These are phyloP conservation scores for Septoria linicola DNA, from an alignment of 2,329 filamentous ascomycete genomes.

Conservation along the genomic window DNA sequence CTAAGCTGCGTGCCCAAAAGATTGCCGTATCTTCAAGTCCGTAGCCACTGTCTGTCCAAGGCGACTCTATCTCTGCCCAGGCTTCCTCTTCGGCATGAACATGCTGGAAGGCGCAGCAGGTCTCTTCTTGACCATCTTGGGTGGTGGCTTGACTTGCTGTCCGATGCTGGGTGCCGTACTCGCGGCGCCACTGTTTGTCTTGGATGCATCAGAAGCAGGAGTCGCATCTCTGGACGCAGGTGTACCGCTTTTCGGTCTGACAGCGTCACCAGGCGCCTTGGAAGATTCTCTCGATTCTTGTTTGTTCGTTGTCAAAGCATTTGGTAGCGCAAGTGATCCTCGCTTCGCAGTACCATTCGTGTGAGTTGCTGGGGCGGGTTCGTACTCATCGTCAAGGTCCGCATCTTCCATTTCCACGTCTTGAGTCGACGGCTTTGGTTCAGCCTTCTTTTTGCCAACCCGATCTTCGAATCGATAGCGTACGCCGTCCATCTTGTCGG, in stretches of 20 bases:
- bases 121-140: slow-evolving; percentile 19
- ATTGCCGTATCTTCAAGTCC: neutral
- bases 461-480: slow-evolving; percentile 35
- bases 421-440: slow-evolving; percentile 7
- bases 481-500: slow-evolving; percentile 42
- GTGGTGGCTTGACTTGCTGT: slow-evolving; percentile 8
- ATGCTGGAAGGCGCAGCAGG: slow-evolving; percentile 8
- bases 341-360: neutral
- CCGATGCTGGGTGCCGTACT: neutral
- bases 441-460: slow-evolving; percentile 26
- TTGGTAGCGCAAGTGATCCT: neutral
- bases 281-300: neutral
- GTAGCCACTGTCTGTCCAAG: neutral
- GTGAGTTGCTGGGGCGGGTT: neutral
- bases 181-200: slow-evolving; percentile 2
- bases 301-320: neutral
- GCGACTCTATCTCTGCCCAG: slow-evolving; percentile 7
- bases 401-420: slow-evolving; percentile 39
- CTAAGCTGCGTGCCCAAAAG: neutral
- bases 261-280: neutral
- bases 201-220: slow-evolving; percentile 2
- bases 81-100: slow-evolving; percentile 23
- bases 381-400: slow-evolving; percentile 3
- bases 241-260: neutral
- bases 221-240: neutral